Percentiles rank a stretch among this genome's conserved stretches.
These are phyloP conservation scores for Turnera subulata DNA, from an alignment of 345 rosid species.

Conservation along the genomic window DNA sequence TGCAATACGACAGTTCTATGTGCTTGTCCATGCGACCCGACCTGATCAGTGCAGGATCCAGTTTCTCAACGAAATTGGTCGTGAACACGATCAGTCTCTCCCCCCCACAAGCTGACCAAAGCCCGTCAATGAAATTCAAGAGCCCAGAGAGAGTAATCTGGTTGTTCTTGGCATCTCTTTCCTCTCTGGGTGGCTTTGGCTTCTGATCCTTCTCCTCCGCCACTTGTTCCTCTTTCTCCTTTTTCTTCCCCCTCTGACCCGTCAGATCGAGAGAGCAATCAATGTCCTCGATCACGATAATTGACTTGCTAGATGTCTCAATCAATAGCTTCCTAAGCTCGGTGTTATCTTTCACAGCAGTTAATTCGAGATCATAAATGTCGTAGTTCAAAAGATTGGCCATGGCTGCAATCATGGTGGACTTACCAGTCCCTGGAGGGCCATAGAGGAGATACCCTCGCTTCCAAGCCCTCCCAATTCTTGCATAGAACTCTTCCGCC, in stretches of 20 bases:
- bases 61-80: conserved; percentile 7
- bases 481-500: conserved; percentile 7
- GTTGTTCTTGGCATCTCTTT: background rate
- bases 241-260: conserved; percentile 4
- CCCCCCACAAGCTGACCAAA: conserved; percentile 5
- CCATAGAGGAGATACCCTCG: conserved; percentile 6
- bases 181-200: background rate
- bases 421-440: conserved; percentile 2
- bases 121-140: conserved; percentile 5
- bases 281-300: conserved; percentile 8
- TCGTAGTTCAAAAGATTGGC: conserved; percentile 6
- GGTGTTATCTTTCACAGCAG: conserved; percentile 3
- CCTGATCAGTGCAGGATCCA: conserved; percentile 8
- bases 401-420: conserved; percentile 10
- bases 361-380: conserved; percentile 2
- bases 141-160: conserved; percentile 8
- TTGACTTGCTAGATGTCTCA: background rate
- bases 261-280: conserved; percentile 7
- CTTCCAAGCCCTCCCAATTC: conserved; percentile 10
- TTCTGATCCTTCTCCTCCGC: conserved; percentile 1
- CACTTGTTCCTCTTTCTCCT: background rate
- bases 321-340: conserved; percentile 7
- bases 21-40: conserved; percentile 9
- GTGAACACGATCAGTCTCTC: conserved; percentile 8
- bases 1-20: conserved; percentile 5